Evolutionary conservation across 2,329 filamentous ascomycete genomes (phyloP), one percentile per base, ranked within the genome.

Genomic region (Fusarium citri): DNA sequence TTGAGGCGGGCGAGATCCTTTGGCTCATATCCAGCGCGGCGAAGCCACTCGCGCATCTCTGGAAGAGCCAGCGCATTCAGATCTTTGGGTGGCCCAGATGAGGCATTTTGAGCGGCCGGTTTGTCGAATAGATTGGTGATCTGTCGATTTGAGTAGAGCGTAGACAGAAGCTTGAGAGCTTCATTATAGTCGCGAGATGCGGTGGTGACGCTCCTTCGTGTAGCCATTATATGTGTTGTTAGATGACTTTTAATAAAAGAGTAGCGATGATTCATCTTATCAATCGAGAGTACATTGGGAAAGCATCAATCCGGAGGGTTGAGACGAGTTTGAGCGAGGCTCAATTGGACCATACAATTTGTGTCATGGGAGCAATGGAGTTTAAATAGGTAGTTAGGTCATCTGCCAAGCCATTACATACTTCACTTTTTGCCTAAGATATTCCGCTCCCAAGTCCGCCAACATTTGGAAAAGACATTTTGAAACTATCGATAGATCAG

Each of bases 41-140:
- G 83, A 69, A 93, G 89, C 92, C 92, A 97, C 72, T 89, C 87
- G 28, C 90, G 83, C 87, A 96, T 95, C 78, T 97, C 93, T 0
- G 93, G 92, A 51, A 97, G 89, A 9, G 94, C 92, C 57, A 84
- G 85, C 49, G 90, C 85, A 76, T 97, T 97, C 81, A 92, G 81
- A 69, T 84, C 80, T 37, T 78, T 62, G 6, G 58, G 84, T 66
- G 88, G 85, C 26, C 85, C 59, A 8, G 51, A 55, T 8, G 72
- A 26, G 82, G 53, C 84, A 26, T 60, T 34, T 20, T 65, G 41
- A 22, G 26, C 25, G 14, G 30, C 82, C 72, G 41, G 73, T 56
- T 58, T 76, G 46, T 81, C 78, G 74, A 88, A 88, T 47, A 87
- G 82, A 20, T 80, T 78, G 10, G 83, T 85, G 62, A 92, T 84